Evolutionary conservation across 495 filamentous ascomycete species (phyloP), one percentile per base, ranked within the genome.

Genomic region (Astrothelium macrocarpum): DNA sequence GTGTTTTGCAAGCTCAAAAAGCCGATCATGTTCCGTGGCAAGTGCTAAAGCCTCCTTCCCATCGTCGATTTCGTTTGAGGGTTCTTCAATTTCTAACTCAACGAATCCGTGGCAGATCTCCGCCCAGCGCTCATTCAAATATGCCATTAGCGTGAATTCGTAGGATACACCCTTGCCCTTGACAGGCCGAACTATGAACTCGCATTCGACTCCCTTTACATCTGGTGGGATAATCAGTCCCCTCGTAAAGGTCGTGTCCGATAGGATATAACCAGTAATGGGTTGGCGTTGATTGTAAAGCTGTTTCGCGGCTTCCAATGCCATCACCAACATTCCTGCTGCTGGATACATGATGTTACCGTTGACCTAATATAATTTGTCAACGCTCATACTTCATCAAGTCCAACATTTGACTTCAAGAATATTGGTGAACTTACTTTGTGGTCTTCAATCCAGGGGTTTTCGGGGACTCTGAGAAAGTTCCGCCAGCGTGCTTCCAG

Each of bases 391-490:
- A 5, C 34, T 39, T 5, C 34, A 39, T 39, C n/a, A n/a, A n/a
- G 14, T 39, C 34, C 14, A 5, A 39, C 5, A 39, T 5, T 39
- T 14, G 14, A 14, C 5, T 39, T 39, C 34, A 14, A 14, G 34
- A 39, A 14, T 5, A 14, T 5, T 14, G 5, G 14, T 39, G 34
- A 39, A 14, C 34, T 36, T 23, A 65, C 43, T 28, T 32, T 62
- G 70, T 85, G 83, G 45, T 84, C 80, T 14, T 71, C 60, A 1
- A 85, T 59, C 83, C 82, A 87, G 0, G 81, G 80, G 0, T 78
- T 65, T 59, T 86, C 81, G 14, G 74, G 70, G 0, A 78, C 32
- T 18, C 77, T 73, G 31, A 87, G 61, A 34, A 81, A 72, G 59
- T 85, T 80, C 25, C 78, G 70, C 85, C 85, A 87, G 1, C 72